phyloP scores from a whole-genome alignment of 805 yeast species.

The Wickerhamiella alocasiicola region DNA sequence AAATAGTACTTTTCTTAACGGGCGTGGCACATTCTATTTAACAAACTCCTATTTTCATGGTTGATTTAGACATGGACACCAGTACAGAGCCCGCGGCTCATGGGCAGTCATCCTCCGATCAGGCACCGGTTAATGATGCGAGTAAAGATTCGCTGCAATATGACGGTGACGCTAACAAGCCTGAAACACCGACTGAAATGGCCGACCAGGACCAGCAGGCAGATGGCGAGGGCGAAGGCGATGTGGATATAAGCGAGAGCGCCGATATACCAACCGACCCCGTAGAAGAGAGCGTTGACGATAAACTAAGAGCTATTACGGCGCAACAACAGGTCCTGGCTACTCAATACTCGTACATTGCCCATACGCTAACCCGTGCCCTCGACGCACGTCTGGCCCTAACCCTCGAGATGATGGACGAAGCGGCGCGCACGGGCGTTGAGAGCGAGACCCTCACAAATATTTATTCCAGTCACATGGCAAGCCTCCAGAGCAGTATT shows the following conservation, averaged over 20 bases:
- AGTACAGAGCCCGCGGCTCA: too few species aligned
- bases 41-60: too few species aligned
- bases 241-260: background rate
- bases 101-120: too few species aligned
- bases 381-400: conserved; percentile 18
- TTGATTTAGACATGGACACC: too few species aligned
- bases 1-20: too few species aligned
- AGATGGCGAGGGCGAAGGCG: background rate
- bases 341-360: conserved; percentile 16
- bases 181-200: too few species aligned
- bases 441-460: conserved; percentile 5
- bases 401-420: conserved; percentile 17
- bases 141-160: too few species aligned
- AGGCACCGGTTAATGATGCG: too few species aligned
- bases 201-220: background rate
- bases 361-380: conserved; percentile 15
- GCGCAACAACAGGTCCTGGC: conserved; percentile 13
- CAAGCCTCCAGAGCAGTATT: conserved; percentile 7
- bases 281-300: background rate
- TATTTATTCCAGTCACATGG: conserved; percentile 14
- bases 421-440: conserved; percentile 9
- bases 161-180: too few species aligned
- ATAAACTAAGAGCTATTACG: background rate
- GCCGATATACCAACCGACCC: background rate
- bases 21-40: too few species aligned